Evolutionary conservation across 345 rosid species (phyloP).

Genomic region (Bretschneidera sinensis): DNA sequence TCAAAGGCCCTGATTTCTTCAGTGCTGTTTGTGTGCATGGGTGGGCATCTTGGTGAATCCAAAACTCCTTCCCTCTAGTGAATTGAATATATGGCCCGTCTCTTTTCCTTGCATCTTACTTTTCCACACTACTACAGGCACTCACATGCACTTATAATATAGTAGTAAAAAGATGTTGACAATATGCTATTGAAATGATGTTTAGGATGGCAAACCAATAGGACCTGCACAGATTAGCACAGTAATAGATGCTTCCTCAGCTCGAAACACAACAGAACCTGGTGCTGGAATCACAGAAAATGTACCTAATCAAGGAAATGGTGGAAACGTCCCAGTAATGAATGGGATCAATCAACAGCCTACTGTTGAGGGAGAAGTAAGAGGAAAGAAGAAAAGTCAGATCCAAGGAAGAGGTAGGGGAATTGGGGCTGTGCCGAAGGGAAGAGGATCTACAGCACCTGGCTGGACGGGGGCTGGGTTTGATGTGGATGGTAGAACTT

Average conservation of each 20-base stretch:
- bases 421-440: constrained; percentile 48
- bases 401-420: constrained; percentile 67
- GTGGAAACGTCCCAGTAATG: constrained; percentile 17
- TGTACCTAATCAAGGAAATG: constrained; percentile 30
- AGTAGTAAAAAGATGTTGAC: too few relatives aligned
- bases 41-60: background rate
- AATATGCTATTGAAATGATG: too few relatives aligned
- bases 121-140: background rate
- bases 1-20: background rate
- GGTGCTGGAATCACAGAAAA: constrained; percentile 21
- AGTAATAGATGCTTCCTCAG: constrained; percentile 28
- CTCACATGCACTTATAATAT: too few relatives aligned
- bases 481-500: constrained; percentile 68
- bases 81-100: background rate
- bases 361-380: constrained; percentile 48
- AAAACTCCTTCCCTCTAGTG: background rate
- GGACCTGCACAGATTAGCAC: constrained; percentile 28
- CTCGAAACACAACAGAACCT: constrained; percentile 22
- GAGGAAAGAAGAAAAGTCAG: constrained; percentile 49
- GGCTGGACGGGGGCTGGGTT: constrained; percentile 83
- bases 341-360: constrained; percentile 39
- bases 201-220: too few relatives aligned
- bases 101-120: too few relatives aligned
- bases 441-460: constrained; percentile 46
- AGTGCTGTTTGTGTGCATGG: background rate